These are phyloP conservation scores for Choanephora cucurbitarum DNA, from an alignment of 371 early-diverging fungal species.

Conservation along the genomic window DNA sequence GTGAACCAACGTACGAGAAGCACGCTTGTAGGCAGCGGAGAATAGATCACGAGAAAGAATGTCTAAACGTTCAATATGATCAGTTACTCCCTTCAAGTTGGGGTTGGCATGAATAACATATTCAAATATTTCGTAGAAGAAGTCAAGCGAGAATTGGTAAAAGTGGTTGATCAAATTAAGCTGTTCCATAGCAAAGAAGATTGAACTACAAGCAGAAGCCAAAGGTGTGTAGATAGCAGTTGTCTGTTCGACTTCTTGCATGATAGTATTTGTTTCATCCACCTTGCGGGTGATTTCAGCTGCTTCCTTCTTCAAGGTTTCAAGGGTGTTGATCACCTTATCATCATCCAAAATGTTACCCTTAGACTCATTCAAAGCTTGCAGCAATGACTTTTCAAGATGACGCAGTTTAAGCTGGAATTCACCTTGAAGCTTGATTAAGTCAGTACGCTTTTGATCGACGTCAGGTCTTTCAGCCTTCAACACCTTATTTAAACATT, in stretches of 20 bases:
- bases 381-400: constrained; percentile 91
- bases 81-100: constrained; percentile 70
- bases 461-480: constrained; percentile 95
- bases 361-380: constrained; percentile 91
- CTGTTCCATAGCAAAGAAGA: constrained; percentile 97
- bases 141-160: constrained; percentile 98
- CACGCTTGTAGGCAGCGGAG: constrained; percentile 78
- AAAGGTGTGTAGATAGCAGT: constrained; percentile 90
- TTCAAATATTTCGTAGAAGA: constrained; percentile 94
- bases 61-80: constrained; percentile 71
- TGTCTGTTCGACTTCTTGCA: constrained; percentile 94
- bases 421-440: constrained; percentile 95
- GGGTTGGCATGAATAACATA: constrained; percentile 82
- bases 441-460: constrained; percentile 88
- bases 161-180: constrained; percentile 87
- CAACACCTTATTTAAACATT: constrained; percentile 94
- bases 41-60: constrained; percentile 87
- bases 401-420: constrained; percentile 91
- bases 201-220: constrained; percentile 88
- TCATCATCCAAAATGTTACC: constrained; percentile 98
- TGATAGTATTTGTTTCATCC: constrained; percentile 91
- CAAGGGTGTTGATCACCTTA: constrained; percentile 90
- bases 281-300: constrained; percentile 92
- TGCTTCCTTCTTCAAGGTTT: constrained; percentile 94
- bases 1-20: constrained; percentile 84